Conservation (phyloP, 805 yeast genomes). For the Hanseniaspora thailandica region DNA sequence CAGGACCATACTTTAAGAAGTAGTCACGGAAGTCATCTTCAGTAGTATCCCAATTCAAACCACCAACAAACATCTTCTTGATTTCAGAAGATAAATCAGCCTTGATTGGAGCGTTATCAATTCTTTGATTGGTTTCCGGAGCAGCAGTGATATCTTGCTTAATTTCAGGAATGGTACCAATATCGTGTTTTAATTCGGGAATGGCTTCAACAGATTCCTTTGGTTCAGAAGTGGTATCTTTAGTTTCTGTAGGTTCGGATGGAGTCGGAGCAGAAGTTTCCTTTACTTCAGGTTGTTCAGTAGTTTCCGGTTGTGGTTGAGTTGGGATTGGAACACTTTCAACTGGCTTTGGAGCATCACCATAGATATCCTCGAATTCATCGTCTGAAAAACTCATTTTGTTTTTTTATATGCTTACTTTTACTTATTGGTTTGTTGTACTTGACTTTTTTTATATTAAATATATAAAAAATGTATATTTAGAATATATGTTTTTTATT, state of each 20-base stretch:
- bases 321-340: neutral
- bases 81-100: slow-evolving; percentile 56
- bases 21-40: slow-evolving; percentile 76
- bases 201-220: slow-evolving; percentile 9
- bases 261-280: slow-evolving; percentile 19
- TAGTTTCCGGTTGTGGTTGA: slow-evolving; percentile 14
- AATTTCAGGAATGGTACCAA: neutral
- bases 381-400: slow-evolving; percentile 64
- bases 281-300: slow-evolving; percentile 21
- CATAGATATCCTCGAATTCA: slow-evolving; percentile 87
- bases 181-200: slow-evolving; percentile 17
- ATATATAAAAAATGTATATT: neutral
- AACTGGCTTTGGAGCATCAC: slow-evolving; percentile 23
- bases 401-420: neutral
- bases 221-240: slow-evolving; percentile 20
- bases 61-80: slow-evolving; percentile 92
- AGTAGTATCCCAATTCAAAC: slow-evolving; percentile 94
- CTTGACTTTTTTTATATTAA: neutral
- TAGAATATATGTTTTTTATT: neutral
- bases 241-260: too few species aligned
- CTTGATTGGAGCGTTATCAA: slow-evolving; percentile 25
- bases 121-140: slow-evolving; percentile 6
- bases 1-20: slow-evolving; percentile 80
- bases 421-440: neutral
- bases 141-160: neutral